Percentiles rank a stretch among this genome's conserved stretches.
phyloP scores from a whole-genome alignment of 78 protist species.

The Carpediemonas membranifera region DNA sequence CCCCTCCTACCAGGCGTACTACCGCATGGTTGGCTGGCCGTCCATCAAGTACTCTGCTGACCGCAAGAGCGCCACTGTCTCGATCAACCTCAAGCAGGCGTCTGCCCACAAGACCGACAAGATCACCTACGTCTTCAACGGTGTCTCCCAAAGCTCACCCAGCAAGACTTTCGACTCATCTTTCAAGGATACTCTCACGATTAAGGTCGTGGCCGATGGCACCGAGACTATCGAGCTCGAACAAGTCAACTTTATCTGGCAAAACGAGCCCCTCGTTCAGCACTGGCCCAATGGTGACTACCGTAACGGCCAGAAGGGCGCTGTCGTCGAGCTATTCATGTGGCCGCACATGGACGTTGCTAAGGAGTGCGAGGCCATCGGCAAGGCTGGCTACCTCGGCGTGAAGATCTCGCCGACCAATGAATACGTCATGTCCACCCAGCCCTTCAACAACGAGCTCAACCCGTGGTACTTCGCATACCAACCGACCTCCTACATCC shows the following conservation, averaged over 20 bases:
- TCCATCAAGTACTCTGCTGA: background rate
- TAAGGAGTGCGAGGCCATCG: slow-evolving; percentile 42
- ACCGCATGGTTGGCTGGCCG: background rate
- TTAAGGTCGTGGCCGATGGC: background rate
- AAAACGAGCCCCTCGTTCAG: background rate
- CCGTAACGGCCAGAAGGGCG: slow-evolving; percentile 51
- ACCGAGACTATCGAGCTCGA: background rate
- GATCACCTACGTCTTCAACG: background rate
- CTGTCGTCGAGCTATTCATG: slow-evolving; percentile 50
- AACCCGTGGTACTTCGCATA: slow-evolving; percentile 55
- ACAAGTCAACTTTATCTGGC: slow-evolving; percentile 12
- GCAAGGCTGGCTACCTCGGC: slow-evolving; percentile 38
- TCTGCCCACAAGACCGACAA: slow-evolving; percentile 1
- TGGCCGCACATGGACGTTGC: slow-evolving; percentile 54
- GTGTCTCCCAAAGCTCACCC: background rate
- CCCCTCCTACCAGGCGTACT: background rate
- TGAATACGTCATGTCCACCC: slow-evolving; percentile 38
- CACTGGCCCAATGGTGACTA: slow-evolving; percentile 26
- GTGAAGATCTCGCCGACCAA: slow-evolving; percentile 48
- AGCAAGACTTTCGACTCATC: background rate
- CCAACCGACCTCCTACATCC: slow-evolving; percentile 46
- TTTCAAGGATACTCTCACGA: background rate
- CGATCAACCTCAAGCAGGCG: background rate
- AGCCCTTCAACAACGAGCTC: slow-evolving; percentile 33
- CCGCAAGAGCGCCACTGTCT: background rate